These are phyloP conservation scores for Apophysomyces ossiformis DNA, from an alignment of 371 early-diverging fungal genomes.

Conservation along the genomic window DNA sequence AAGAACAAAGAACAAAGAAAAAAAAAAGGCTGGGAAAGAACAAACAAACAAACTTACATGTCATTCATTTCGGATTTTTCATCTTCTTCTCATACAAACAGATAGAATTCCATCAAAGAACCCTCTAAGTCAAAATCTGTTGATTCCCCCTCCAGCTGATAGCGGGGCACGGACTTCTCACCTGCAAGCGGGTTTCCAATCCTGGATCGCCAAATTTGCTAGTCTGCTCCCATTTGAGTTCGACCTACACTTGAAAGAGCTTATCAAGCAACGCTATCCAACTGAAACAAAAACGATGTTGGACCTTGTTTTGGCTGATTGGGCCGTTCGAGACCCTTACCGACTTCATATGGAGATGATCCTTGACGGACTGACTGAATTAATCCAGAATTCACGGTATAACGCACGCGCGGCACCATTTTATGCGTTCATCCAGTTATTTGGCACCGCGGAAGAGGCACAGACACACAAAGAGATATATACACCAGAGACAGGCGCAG, in stretches of 20 bases:
- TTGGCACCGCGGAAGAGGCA: constrained; percentile 24
- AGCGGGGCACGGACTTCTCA: constrained; percentile 14
- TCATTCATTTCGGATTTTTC: too few relatives aligned
- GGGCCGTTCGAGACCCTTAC: constrained; percentile 38
- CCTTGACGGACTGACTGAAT: constrained; percentile 21
- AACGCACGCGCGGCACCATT: constrained; percentile 36
- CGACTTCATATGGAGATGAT: constrained; percentile 25
- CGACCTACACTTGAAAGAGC: constrained; percentile 24
- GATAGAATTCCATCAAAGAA: neutral
- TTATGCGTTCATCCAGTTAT: constrained; percentile 42
- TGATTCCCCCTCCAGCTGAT: constrained; percentile 16
- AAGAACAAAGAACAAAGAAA: neutral
- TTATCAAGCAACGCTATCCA: constrained; percentile 34
- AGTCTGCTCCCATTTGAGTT: constrained; percentile 23
- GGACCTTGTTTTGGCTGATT: constrained; percentile 38
- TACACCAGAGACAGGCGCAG: constrained; percentile 36
- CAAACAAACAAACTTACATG: too few relatives aligned
- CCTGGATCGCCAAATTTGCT: constrained; percentile 16
- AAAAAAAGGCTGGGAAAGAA: too few relatives aligned
- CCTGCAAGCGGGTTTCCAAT: constrained; percentile 18
- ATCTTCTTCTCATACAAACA: neutral
- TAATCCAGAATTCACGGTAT: constrained; percentile 25
- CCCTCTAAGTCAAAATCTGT: neutral
- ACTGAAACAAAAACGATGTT: constrained; percentile 35
- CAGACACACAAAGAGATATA: constrained; percentile 16